A percentile compares a stretch with the other conserved stretches of the same genome.
These are phyloP conservation scores for Inga leiocalycina DNA, from an alignment of 306 rosid species.

Conservation along the genomic window DNA sequence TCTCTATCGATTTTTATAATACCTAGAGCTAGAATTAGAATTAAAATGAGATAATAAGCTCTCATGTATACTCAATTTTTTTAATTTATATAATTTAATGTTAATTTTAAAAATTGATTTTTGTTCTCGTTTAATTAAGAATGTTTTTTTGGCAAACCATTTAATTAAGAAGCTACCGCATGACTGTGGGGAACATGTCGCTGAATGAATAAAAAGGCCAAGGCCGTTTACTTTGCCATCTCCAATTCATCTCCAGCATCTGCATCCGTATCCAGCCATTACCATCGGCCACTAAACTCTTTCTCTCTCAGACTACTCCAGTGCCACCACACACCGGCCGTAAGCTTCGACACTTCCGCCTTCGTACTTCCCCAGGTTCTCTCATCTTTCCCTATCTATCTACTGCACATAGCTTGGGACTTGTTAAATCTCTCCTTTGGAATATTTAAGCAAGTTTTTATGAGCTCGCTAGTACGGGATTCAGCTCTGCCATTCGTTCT, in stretches of 20 bases:
- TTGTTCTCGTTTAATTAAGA: neutral
- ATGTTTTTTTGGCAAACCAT: neutral
- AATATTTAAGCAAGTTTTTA: neutral
- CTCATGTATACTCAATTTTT: too few relatives aligned
- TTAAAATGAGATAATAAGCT: too few relatives aligned
- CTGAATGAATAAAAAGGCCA: neutral
- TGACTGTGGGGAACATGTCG: neutral
- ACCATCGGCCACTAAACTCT: neutral
- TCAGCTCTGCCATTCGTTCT: neutral
- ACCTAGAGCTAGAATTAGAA: too few relatives aligned
- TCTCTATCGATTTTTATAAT: too few relatives aligned
- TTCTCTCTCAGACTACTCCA: slow-evolving; percentile 1
- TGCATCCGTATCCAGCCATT: neutral
- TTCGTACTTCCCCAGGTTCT: neutral
- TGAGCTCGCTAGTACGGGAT: neutral
- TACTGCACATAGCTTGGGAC: neutral
- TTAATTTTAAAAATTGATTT: too few relatives aligned
- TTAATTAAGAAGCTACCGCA: neutral
- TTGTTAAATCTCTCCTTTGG: neutral
- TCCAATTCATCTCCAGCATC: neutral
- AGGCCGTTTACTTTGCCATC: neutral
- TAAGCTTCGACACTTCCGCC: neutral
- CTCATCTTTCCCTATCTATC: neutral
- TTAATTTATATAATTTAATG: neutral
- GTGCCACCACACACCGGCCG: neutral